Conservation (phyloP, 2,329 filamentous ascomycete genomes). For the Colletotrichum sidae region DNA sequence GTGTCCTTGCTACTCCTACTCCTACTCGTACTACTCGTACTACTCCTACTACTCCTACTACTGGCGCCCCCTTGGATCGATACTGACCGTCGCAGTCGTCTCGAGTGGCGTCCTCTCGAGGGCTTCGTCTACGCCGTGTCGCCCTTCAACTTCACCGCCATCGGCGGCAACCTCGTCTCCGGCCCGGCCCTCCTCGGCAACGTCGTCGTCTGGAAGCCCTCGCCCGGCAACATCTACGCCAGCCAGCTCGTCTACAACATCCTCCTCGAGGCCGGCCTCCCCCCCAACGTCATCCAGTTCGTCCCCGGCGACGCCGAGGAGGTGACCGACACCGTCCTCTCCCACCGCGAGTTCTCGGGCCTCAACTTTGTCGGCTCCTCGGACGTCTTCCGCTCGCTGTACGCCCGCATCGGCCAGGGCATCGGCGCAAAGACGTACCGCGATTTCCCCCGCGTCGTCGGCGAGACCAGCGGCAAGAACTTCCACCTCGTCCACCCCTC, state of each 20-base stretch:
- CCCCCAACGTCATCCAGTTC: constrained; percentile 51
- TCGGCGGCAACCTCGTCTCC: constrained; percentile 51
- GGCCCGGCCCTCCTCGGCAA: constrained; percentile 53
- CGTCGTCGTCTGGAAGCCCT: constrained; percentile 56
- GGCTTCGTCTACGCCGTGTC: constrained; percentile 56
- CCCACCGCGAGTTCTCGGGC: constrained; percentile 51
- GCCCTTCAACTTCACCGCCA: constrained; percentile 57
- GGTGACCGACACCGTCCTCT: constrained; percentile 48
- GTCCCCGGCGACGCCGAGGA: constrained; percentile 51
- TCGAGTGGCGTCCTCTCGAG: constrained; percentile 52
- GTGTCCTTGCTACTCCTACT: background rate
- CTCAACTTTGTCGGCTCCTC: constrained; percentile 53
- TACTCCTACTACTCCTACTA: background rate
- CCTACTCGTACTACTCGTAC: background rate
- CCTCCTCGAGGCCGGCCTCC: constrained; percentile 53
- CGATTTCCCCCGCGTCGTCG: constrained; percentile 58
- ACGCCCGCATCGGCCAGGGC: constrained; percentile 44
- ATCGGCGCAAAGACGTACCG: constrained; percentile 45
- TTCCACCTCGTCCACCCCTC: constrained; percentile 62
- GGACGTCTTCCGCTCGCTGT: constrained; percentile 50
- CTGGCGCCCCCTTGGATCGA: background rate
- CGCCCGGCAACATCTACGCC: constrained; percentile 47
- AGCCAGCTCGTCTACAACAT: constrained; percentile 52
- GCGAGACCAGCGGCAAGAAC: constrained; percentile 66
- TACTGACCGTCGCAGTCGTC: constrained; percentile 38